phyloP scores from a whole-genome alignment of 768 basidiomycete genomes.

The Pleurotus salmoneostramineus region DNA sequence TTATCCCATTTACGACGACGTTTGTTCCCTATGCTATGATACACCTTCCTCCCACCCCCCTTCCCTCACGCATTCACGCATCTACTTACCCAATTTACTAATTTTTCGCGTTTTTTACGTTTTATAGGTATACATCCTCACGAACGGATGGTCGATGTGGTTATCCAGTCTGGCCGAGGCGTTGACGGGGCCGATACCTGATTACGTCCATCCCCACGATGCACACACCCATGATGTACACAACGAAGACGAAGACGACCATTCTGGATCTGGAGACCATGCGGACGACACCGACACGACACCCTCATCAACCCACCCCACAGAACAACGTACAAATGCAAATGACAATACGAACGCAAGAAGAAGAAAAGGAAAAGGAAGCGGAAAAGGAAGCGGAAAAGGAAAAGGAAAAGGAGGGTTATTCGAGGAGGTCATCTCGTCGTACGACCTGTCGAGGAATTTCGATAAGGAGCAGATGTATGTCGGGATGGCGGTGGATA shows the following conservation, averaged over 20 bases:
- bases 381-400: no score
- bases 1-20: background rate
- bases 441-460: slow-evolving; percentile 26
- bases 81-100: background rate
- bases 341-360: no score
- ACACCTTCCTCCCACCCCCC: background rate
- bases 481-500: slow-evolving; percentile 53
- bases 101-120: background rate
- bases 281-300: no score
- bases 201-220: no score
- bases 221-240: no score
- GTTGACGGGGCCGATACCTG: background rate
- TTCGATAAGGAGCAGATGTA: slow-evolving; percentile 43
- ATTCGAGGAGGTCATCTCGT: slow-evolving; percentile 45
- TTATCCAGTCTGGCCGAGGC: slow-evolving; percentile 25
- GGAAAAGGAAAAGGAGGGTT: slow-evolving; percentile 12
- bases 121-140: slow-evolving; percentile 39
- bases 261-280: no score
- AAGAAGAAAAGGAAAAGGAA: no score
- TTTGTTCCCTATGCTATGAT: background rate
- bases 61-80: no score
- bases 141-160: slow-evolving; percentile 46
- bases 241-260: no score
- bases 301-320: slow-evolving; percentile 28
- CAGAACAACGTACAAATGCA: slow-evolving; percentile 38